A percentile compares a stretch with the other conserved stretches of the same genome.
These are phyloP conservation scores for Cucumis hystrix DNA, from an alignment of 306 rosid genomes.

Conservation along the genomic window DNA sequence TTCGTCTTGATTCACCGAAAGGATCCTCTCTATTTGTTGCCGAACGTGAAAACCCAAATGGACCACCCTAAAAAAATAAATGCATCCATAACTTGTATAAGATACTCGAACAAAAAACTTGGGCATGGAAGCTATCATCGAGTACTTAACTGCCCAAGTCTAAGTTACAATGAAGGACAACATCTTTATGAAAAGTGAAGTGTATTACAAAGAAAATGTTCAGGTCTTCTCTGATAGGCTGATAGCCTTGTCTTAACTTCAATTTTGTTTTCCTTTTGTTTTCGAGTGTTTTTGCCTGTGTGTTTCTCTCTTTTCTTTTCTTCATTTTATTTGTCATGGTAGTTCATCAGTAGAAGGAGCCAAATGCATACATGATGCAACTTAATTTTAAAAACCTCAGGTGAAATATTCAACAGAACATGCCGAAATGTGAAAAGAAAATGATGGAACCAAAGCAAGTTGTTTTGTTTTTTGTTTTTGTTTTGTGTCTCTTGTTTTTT, in stretches of 20 bases:
- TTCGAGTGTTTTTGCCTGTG: not conserved
- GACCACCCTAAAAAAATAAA: slow-evolving; percentile 42
- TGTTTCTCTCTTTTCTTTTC: not conserved
- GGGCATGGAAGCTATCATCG: not conserved
- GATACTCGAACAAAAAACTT: not conserved
- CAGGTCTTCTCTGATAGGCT: not conserved
- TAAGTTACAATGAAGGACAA: not conserved
- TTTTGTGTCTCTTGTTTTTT: no score
- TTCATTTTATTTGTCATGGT: not conserved
- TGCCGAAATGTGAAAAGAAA: not conserved
- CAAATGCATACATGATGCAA: not conserved
- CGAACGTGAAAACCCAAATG: slow-evolving; percentile 49
- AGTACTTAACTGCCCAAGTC: not conserved
- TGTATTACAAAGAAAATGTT: not conserved
- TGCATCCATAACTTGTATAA: slow-evolving; percentile 28
- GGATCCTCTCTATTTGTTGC: slow-evolving; percentile 66
- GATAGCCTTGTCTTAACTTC: not conserved
- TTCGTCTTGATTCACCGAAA: slow-evolving; percentile 61
- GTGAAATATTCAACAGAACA: not conserved
- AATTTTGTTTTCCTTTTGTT: not conserved
- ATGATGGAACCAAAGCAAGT: not conserved
- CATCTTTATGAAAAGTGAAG: not conserved
- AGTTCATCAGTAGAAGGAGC: not conserved
- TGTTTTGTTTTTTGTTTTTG: no score
- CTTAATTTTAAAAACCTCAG: not conserved